Base-by-base conservation (phyloP, 176 grass and related monocot species). In the Lolium rigidum region DNA sequence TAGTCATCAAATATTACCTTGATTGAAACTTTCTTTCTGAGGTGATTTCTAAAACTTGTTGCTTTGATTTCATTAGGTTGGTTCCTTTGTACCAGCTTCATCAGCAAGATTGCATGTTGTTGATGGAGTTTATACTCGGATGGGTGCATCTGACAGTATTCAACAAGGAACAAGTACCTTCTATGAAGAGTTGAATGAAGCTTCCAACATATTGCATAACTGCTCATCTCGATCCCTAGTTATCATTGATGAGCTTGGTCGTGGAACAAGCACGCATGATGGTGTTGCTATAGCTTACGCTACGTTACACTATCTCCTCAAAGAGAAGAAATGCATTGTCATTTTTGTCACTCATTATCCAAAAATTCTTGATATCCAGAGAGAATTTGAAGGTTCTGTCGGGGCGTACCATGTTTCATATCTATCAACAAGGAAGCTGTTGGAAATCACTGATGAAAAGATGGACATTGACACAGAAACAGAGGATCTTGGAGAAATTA, bases 331-430 rank as follows among this genome's bases (percentile, higher is more conserved):
- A 80, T 95, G 89, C 15, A 85, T 94, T 68, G 75, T 87, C 48
- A 92, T 98, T 89, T 98, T 98, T 86, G 95, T 98, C 26, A 98
- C 93, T 49, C 95, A 98, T 70, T 98, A 98, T 15, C 95, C 95
- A 5, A 95, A 94, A 78, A 93, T 98, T 87, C 80, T 98, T 55
- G 91, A 98, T 88, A 93, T 98, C 78, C 86, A 84, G 63, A 98
- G 84, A 79, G 93, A 98, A 74, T 98, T 98, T 83, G 77, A 85
- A 85, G 83, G 91, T 63, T 91, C 88, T 70, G 93, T 98, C 55
- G 91, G 93, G 56, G 91, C 86, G 38, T 98, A 93, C 78, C 93
- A 95, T 87, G 93, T 95, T 83, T 95, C 93, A 41, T 98, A 92
- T 92, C 80, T 95, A 25, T 68, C 85, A 51, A 88, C 87, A 61